Base-by-base conservation (phyloP, 2,329 filamentous ascomycete genomes). In the Claviceps sp. region DNA sequence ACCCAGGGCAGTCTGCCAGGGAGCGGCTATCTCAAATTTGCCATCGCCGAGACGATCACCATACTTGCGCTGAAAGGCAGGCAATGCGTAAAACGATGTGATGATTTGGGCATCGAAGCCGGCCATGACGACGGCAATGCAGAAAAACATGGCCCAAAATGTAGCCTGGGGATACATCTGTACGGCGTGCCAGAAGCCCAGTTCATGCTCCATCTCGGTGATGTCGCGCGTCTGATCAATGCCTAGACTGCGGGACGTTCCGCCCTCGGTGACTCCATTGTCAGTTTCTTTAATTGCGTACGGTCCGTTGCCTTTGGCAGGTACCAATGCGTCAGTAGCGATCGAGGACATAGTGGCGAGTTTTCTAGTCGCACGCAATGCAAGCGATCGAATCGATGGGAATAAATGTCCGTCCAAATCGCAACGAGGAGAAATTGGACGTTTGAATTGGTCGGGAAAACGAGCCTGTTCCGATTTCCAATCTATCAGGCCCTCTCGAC, bases 1-100 rank as follows among this genome's bases (percentile, higher is more conserved):
- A 47, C 65, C 64, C 1, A 78, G 60, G 0, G 66, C 73, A 1
- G 71, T 69, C 59, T 77, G 73, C 76, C 76, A 78, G 3, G 67
- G 58, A 0, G 72, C 69, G 2, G 69, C 62, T 38, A 78, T 63
- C 55, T 75, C 62, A 51, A 62, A 67, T 20, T 53, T 48, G n/a
- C 8, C 50, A 18, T 79, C 52, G 7, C 51, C 56, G 18, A 59
- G 51, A 26, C 49, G 44, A 37, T 56, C 52, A 42, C 68, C 68
- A 47, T 67, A 72, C 24, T 54, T 63, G 52, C 51, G 58, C 37
- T 57, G 60, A 52, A 60, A 68, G 55, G 49, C 65, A 16, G 54
- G 66, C 50, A 66, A 64, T 16, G 62, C 68, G 51, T 65, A 70
- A 52, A 71, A 68, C 5, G 66, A 67, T n/a, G 62, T 63, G 53